These are phyloP conservation scores for Boletus bicolor DNA, from an alignment of 768 basidiomycete genomes.

Conservation along the genomic window DNA sequence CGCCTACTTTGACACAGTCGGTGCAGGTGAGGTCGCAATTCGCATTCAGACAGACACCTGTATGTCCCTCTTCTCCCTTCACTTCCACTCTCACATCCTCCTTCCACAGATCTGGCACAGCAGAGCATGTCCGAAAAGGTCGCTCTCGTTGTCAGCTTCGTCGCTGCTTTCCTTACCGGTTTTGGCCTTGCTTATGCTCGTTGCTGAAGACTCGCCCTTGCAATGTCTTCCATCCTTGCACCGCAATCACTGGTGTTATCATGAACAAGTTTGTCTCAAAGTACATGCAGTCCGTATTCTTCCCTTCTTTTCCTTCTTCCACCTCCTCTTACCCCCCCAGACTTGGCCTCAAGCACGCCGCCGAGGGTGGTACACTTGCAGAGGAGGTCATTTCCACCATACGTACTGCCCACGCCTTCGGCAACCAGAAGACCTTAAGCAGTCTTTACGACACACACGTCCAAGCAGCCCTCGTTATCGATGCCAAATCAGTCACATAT, in stretches of 20 bases:
- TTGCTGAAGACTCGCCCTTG: slow-evolving; percentile 81
- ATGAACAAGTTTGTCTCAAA: slow-evolving; percentile 67
- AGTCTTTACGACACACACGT: slow-evolving; percentile 65
- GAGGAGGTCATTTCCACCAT: slow-evolving; percentile 92
- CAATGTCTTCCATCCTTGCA: slow-evolving; percentile 75
- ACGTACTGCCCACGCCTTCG: slow-evolving; percentile 92
- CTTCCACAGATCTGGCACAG: slow-evolving; percentile 69
- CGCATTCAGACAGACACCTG: slow-evolving; percentile 88
- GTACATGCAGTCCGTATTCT: slow-evolving; percentile 58
- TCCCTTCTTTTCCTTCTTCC: not conserved
- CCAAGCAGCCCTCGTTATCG: slow-evolving; percentile 46
- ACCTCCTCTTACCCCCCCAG: slow-evolving; percentile 33
- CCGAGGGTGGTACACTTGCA: slow-evolving; percentile 76
- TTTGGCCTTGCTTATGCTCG: slow-evolving; percentile 70
- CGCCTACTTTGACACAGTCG: slow-evolving; percentile 86
- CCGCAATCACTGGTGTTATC: slow-evolving; percentile 64
- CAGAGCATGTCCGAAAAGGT: slow-evolving; percentile 92
- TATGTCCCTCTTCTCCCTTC: slow-evolving; percentile 33
- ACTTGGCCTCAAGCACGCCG: slow-evolving; percentile 67
- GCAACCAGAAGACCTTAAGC: slow-evolving; percentile 64
- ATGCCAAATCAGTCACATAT: slow-evolving; percentile 58
- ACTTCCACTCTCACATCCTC: not conserved
- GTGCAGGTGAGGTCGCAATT: slow-evolving; percentile 91
- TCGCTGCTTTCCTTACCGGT: slow-evolving; percentile 73
- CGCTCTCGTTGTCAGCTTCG: slow-evolving; percentile 60